Percentiles rank a stretch among this genome's conserved stretches.
Conservation (phyloP, 164 flowering plant genomes). For the Tetrastigma voinierianum region DNA sequence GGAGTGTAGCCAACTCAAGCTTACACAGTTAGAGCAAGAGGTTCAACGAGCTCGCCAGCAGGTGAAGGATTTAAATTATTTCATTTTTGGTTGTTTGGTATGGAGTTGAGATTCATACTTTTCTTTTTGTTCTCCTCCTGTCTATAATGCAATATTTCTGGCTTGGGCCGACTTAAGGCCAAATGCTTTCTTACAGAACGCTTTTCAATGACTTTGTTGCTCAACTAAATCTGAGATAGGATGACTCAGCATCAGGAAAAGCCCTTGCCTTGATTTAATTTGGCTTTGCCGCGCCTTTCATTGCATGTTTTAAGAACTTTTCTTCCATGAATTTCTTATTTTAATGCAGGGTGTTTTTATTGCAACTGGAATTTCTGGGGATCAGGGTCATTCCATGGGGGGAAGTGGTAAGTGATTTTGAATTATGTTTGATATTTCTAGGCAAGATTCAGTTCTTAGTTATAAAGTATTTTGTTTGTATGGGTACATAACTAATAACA, state of each 20-base stretch:
- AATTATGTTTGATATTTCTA: neutral
- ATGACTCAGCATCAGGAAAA: too few species aligned
- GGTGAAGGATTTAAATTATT: conserved; percentile 32
- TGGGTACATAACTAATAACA: too few species aligned
- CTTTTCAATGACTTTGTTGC: too few species aligned
- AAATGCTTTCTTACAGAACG: too few species aligned
- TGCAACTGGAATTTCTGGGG: conserved; percentile 44
- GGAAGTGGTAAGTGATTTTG: conserved; percentile 52
- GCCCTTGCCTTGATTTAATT: too few species aligned
- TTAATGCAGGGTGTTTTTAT: conserved; percentile 63
- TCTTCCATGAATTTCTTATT: neutral
- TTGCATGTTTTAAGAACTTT: neutral
- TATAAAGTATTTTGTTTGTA: conserved; percentile 6
- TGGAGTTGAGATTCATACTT: too few species aligned
- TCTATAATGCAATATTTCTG: neutral
- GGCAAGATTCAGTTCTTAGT: too few species aligned
- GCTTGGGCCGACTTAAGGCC: conserved; percentile 44
- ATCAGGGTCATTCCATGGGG: conserved; percentile 38
- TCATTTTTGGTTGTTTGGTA: neutral
- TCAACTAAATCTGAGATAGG: too few species aligned
- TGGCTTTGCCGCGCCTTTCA: too few species aligned
- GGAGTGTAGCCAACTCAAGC: conserved; percentile 68
- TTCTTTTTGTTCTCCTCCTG: too few species aligned
- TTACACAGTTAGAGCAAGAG: conserved; percentile 74
- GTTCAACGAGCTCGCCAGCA: conserved; percentile 76